Evolutionary conservation across 345 rosid species (phyloP).

Genomic region (Diplotaxis tenuifolia): DNA sequence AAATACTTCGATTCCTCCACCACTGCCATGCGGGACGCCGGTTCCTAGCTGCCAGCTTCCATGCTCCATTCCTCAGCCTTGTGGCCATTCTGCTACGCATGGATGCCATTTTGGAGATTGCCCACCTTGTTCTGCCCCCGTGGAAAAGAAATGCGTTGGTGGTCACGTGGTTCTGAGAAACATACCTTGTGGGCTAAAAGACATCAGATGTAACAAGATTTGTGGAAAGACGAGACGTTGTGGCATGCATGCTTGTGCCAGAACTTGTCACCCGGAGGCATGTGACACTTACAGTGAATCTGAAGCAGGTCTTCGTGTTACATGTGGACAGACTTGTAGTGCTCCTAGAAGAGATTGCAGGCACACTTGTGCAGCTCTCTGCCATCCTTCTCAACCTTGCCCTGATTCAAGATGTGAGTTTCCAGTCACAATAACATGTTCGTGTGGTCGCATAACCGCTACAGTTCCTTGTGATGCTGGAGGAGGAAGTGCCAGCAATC

Average conservation of each 20-base stretch:
- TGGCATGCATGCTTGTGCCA: conserved; percentile 91
- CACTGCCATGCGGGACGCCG: conserved; percentile 90
- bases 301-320: conserved; percentile 48
- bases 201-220: conserved; percentile 83
- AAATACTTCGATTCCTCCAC: conserved; percentile 89
- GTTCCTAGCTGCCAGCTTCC: conserved; percentile 83
- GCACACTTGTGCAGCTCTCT: conserved; percentile 72
- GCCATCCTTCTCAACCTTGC: conserved; percentile 82
- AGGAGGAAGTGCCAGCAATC: conserved; percentile 54
- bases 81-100: conserved; percentile 87
- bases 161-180: conserved; percentile 94
- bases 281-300: conserved; percentile 51
- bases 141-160: conserved; percentile 87
- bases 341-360: conserved; percentile 93
- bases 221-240: conserved; percentile 94
- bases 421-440: conserved; percentile 71
- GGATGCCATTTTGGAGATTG: conserved; percentile 97
- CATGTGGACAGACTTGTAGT: conserved; percentile 93
- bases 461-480: conserved; percentile 91
- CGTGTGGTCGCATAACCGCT: conserved; percentile 73
- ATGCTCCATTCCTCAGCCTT: conserved; percentile 72
- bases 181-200: conserved; percentile 92
- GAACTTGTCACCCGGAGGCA: conserved; percentile 74
- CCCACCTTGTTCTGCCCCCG: conserved; percentile 88
- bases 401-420: conserved; percentile 83